phyloP scores from a whole-genome alignment of 495 filamentous ascomycete species.

The Penicillium turbatum region DNA sequence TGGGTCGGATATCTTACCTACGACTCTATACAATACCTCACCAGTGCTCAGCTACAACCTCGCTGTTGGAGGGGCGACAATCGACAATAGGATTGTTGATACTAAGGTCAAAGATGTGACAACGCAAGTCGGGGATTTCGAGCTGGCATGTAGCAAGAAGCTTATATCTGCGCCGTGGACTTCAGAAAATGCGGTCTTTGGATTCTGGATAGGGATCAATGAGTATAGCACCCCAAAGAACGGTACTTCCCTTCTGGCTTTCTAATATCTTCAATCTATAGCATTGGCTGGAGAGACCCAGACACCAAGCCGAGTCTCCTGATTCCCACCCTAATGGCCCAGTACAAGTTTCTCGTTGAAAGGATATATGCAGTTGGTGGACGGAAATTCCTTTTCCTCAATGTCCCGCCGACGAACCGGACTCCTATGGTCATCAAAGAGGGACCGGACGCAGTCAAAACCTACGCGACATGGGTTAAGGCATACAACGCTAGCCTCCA shows the following conservation, averaged over 20 bases:
- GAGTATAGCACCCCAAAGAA: slow-evolving; percentile 39
- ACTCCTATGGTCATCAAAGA: slow-evolving; percentile 49
- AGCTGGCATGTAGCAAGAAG: slow-evolving; percentile 24
- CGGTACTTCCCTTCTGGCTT: neutral
- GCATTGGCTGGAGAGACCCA: slow-evolving; percentile 60
- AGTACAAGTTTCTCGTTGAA: slow-evolving; percentile 52
- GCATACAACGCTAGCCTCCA: slow-evolving; percentile 29
- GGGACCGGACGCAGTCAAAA: slow-evolving; percentile 21
- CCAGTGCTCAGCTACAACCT: slow-evolving; percentile 53
- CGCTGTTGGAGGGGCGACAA: slow-evolving; percentile 57
- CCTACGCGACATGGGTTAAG: slow-evolving; percentile 26
- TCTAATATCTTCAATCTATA: neutral
- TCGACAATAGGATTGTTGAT: slow-evolving; percentile 46
- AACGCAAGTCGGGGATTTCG: slow-evolving; percentile 30
- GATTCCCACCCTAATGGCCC: slow-evolving; percentile 52
- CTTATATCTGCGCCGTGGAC: slow-evolving; percentile 55
- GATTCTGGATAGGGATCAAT: slow-evolving; percentile 75
- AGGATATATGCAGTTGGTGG: slow-evolving; percentile 60
- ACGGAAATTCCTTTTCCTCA: slow-evolving; percentile 69
- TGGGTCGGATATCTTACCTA: slow-evolving; percentile 55
- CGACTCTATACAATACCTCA: slow-evolving; percentile 49
- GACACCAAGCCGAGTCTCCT: slow-evolving; percentile 39
- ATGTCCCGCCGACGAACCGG: slow-evolving; percentile 67
- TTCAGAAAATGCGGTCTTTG: slow-evolving; percentile 57
- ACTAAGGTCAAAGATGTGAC: slow-evolving; percentile 25